These are phyloP conservation scores for Dothistroma pini DNA, from an alignment of 2,329 filamentous ascomycete species.

Conservation along the genomic window DNA sequence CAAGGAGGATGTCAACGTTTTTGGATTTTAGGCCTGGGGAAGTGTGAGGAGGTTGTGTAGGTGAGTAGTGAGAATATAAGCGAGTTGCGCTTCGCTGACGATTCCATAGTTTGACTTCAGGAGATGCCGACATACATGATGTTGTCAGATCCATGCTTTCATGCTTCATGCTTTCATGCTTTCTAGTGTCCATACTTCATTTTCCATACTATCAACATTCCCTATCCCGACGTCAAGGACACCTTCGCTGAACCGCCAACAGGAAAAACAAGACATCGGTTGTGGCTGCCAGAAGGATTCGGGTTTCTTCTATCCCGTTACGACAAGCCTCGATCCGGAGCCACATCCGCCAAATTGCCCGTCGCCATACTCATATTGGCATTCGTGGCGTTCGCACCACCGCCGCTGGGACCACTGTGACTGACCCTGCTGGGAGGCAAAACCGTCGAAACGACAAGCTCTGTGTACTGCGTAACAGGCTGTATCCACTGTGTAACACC, in stretches of 20 bases:
- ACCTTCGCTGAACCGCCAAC: neutral
- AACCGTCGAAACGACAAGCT: neutral
- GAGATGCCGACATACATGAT: neutral
- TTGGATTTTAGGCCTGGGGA: conserved; percentile 10
- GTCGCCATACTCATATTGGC: neutral
- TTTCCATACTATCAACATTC: neutral
- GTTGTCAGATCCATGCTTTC: neutral
- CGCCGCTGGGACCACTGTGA: conserved; percentile 17
- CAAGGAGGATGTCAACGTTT: conserved; percentile 11
- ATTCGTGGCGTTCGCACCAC: conserved; percentile 9
- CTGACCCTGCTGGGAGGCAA: neutral
- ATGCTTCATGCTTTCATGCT: neutral
- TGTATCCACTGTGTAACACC: conserved; percentile 22
- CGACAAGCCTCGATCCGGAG: neutral
- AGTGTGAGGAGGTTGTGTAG: too few species aligned
- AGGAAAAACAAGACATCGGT: neutral
- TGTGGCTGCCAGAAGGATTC: neutral
- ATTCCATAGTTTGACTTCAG: neutral
- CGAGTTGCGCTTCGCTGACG: neutral
- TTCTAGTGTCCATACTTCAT: neutral
- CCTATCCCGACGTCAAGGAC: neutral
- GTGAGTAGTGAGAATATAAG: neutral
- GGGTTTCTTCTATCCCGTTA: neutral
- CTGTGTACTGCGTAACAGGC: neutral
- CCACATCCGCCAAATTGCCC: neutral